Evolutionary conservation across 2,329 filamentous ascomycete genomes (phyloP).

Genomic region (Boeremia exigua): DNA sequence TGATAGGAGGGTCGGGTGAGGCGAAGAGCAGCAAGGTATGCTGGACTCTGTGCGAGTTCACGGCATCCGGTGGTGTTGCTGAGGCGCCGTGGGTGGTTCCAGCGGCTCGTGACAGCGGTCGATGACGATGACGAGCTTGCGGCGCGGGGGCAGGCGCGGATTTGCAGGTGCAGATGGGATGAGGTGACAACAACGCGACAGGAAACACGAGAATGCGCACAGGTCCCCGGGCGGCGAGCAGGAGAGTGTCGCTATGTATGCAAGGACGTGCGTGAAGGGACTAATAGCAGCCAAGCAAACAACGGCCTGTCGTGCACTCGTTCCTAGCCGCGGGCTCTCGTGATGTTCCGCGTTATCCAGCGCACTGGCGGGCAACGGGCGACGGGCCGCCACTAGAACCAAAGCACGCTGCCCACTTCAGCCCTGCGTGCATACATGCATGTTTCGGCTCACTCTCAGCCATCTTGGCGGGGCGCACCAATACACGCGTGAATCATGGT

Average conservation of each 20-base stretch:
- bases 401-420: not conserved
- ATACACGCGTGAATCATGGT: too few species aligned
- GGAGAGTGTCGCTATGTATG: conserved; percentile 9
- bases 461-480: too few species aligned
- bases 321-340: not conserved
- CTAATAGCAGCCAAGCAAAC: conserved; percentile 11
- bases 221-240: not conserved
- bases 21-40: conserved; percentile 32
- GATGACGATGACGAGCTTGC: conserved; percentile 18
- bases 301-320: conserved; percentile 14
- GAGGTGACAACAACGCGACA: conserved; percentile 7
- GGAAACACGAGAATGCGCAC: not conserved
- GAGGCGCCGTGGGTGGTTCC: conserved; percentile 2
- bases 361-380: not conserved
- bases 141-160: conserved; percentile 10
- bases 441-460: too few species aligned
- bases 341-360: conserved; percentile 7
- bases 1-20: conserved; percentile 1
- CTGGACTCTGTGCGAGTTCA: conserved; percentile 18
- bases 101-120: conserved; percentile 16
- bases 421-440: not conserved
- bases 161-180: conserved; percentile 3
- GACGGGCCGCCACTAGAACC: not conserved
- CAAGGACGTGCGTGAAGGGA: conserved; percentile 14
- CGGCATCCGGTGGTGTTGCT: conserved; percentile 13